These are phyloP conservation scores for Fomitopsis serialis DNA, from an alignment of 768 basidiomycete genomes.

Conservation along the genomic window DNA sequence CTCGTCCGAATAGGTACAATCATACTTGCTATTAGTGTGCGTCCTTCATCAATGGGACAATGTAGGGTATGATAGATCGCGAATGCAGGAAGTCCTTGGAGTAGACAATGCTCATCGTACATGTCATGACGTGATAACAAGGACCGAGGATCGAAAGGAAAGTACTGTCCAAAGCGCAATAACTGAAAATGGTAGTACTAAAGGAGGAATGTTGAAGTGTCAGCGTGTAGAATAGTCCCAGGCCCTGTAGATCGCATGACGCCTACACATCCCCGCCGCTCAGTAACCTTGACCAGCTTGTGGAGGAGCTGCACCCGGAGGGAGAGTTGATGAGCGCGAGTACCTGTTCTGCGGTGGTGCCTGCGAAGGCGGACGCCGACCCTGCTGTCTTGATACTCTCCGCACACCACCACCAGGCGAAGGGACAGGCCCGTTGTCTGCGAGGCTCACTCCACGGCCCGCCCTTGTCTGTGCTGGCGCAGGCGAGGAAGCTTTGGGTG, in stretches of 20 bases:
- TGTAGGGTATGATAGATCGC: no score
- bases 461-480: slow-evolving; percentile 8
- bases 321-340: slow-evolving; percentile 60
- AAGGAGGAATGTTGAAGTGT: no score
- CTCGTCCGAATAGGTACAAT: no score
- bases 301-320: slow-evolving; percentile 68
- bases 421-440: slow-evolving; percentile 81
- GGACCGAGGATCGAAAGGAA: no score
- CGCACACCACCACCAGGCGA: slow-evolving; percentile 67
- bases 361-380: slow-evolving; percentile 58
- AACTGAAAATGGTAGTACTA: no score
- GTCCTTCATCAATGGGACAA: no score
- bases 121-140: no score
- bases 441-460: slow-evolving; percentile 66
- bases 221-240: background rate
- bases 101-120: no score
- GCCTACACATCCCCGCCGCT: background rate
- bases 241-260: background rate
- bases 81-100: no score
- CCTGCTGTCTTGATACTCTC: slow-evolving; percentile 60
- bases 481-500: slow-evolving; percentile 12
- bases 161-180: no score
- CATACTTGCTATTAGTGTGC: no score
- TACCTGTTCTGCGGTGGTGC: slow-evolving; percentile 60
- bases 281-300: slow-evolving; percentile 17